phyloP scores from a whole-genome alignment of 2,329 filamentous ascomycete species.

The Fusarium bactridioides region DNA sequence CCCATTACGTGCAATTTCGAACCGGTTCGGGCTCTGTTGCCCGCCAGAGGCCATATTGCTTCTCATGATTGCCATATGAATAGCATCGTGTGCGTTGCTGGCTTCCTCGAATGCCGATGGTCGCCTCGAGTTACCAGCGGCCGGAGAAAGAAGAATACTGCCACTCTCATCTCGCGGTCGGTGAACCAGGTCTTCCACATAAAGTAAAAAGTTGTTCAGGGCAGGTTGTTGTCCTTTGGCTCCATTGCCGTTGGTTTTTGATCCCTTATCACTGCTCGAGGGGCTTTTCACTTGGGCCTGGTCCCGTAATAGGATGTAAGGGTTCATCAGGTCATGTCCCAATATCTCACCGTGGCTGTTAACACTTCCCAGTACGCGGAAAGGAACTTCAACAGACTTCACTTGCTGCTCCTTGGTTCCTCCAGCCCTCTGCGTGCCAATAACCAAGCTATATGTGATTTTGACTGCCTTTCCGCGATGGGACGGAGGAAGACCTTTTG shows the following conservation, averaged over 20 bases:
- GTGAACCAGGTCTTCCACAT: conserved; percentile 78
- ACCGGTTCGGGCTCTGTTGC: conserved; percentile 88
- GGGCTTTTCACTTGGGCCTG: conserved; percentile 71
- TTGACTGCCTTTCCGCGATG: conserved; percentile 95
- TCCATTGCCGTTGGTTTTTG: conserved; percentile 43
- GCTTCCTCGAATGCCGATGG: conserved; percentile 64
- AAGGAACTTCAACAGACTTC: conserved; percentile 90
- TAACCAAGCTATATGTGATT: conserved; percentile 87
- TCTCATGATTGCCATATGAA: conserved; percentile 88
- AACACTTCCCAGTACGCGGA: conserved; percentile 91
- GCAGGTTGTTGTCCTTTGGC: conserved; percentile 48
- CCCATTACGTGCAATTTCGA: conserved; percentile 94
- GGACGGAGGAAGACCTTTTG: conserved; percentile 87
- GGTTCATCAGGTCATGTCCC: conserved; percentile 92
- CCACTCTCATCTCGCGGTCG: conserved; percentile 62
- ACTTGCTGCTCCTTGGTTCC: conserved; percentile 82
- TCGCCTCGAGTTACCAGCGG: conserved; percentile 62
- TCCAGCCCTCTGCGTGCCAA: conserved; percentile 88
- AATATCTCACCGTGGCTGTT: conserved; percentile 88
- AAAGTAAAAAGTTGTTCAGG: conserved; percentile 74
- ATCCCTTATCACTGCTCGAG: conserved; percentile 37
- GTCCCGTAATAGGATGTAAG: conserved; percentile 88
- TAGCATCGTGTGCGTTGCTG: conserved; percentile 79
- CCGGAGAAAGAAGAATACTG: conserved; percentile 75
- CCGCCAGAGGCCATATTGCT: conserved; percentile 73